These are phyloP conservation scores for Populus pruinosa DNA, from an alignment of 345 rosid species.

Conservation along the genomic window DNA sequence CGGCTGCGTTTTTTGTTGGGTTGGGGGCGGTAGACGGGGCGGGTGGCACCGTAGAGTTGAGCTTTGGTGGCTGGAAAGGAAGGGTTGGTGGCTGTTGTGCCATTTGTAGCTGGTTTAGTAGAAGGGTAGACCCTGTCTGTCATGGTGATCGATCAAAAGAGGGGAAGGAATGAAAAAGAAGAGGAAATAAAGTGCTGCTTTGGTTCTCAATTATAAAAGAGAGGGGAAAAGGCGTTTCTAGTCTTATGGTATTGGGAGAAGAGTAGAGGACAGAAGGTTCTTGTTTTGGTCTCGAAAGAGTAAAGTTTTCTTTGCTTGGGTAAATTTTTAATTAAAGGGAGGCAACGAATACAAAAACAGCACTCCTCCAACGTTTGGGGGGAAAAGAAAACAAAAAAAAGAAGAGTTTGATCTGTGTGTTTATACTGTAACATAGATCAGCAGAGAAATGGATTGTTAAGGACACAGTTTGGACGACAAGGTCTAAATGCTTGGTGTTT, in stretches of 20 bases:
- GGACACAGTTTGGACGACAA: background rate
- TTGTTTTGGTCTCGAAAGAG: background rate
- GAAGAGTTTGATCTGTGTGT: no score
- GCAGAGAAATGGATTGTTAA: background rate
- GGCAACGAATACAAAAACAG: no score
- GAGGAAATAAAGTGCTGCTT: background rate
- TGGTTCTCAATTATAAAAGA: background rate
- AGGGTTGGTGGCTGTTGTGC: conserved; percentile 31
- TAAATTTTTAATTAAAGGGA: no score
- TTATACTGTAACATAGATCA: no score
- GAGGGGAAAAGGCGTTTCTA: no score
- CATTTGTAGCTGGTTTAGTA: conserved; percentile 43
- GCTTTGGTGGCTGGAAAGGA: conserved; percentile 64
- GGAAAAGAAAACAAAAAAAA: no score
- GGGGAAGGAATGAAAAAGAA: background rate
- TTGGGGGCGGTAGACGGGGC: conserved; percentile 75
- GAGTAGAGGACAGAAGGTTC: background rate
- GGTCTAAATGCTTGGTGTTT: background rate
- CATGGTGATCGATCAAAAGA: conserved; percentile 27
- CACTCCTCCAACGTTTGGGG: no score
- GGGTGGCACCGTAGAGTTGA: conserved; percentile 63
- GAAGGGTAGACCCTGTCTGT: conserved; percentile 63
- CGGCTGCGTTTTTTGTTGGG: conserved; percentile 48
- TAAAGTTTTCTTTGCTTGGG: no score
- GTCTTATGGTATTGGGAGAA: background rate